Evolutionary conservation across 768 basidiomycete genomes (phyloP), one percentile per base, ranked within the genome.

Genomic region (Boletus bicolor): DNA sequence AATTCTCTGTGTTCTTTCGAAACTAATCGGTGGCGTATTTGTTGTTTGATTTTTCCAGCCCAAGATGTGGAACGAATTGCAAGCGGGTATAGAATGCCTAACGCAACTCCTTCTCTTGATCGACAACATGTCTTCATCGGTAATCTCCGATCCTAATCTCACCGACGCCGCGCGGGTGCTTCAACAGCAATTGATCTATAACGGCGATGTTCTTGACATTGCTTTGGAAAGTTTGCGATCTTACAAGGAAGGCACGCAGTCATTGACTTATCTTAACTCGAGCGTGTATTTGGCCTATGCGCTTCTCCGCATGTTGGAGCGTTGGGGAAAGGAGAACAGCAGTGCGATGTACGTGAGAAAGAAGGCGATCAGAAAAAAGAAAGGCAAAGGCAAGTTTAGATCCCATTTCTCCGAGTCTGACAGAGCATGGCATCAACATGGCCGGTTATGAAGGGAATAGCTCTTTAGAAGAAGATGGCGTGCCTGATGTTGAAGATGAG

Each of bases 71-170:
- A 91, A 85, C 28, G 95, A 97, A 68, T 77, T 98, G 28, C 93
- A 98, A 71, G 91, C 93, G 34, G 93, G 93, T 34, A 84, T 97
- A 65, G 91, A 96, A 66, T 96, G 93, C 69, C 82, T 98, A 61
- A 94, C 93, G 19, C 94, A 97, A 64, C 79, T 98, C 52, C 80
- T 98, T 32, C 81, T 92, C 44, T 82, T 96, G 64, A 86, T 98
- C 67, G 94, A 98, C 64, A 74, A 74, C 45, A 93, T 99, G 87
- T 80, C 86, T 34, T 76, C 78, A 44, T 75, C 80, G 49, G 63
- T 64, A 38, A 72, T 72, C 46, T 72, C 70, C 68, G 70, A 73
- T 57, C 44, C 70, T 24, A 57, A 64, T 60, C 77, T 93, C 59
- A 74, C 76, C 43, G 93, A 96, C 36, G 86, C 89, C 26, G 89